Evolutionary conservation across 2,329 filamentous ascomycete species (phyloP).

Genomic region (Emmonsiellopsis sp.): DNA sequence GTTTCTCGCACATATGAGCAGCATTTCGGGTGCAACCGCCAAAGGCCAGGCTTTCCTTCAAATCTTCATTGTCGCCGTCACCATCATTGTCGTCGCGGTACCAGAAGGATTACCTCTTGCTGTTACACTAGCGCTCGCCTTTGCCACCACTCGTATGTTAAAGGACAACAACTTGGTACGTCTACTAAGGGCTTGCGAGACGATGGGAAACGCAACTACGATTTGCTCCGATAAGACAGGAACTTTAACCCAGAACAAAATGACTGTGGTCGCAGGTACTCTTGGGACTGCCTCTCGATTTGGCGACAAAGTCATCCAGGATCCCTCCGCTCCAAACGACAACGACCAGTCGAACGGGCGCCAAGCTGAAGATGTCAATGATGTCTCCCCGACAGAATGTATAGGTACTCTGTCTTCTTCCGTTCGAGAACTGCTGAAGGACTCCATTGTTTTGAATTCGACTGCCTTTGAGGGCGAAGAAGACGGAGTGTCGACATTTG

Average conservation of each 20-base stretch:
- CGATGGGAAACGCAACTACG: constrained; percentile 56
- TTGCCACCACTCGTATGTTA: constrained; percentile 55
- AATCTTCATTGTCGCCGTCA: constrained; percentile 70
- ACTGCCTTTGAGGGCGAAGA: constrained; percentile 60
- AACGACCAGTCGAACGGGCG: constrained; percentile 17
- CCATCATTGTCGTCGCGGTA: constrained; percentile 71
- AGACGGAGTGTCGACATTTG: constrained; percentile 51
- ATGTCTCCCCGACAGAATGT: constrained; percentile 47
- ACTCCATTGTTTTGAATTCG: constrained; percentile 60
- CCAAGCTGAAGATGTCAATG: constrained; percentile 30
- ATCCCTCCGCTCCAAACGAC: constrained; percentile 18
- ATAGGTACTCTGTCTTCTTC: constrained; percentile 43
- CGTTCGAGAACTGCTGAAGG: constrained; percentile 48
- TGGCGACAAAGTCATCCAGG: constrained; percentile 25
- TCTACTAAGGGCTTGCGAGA: constrained; percentile 51
- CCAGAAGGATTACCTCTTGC: constrained; percentile 56
- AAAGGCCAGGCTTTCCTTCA: constrained; percentile 63
- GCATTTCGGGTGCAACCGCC: constrained; percentile 8
- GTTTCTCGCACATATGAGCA: constrained; percentile 41
- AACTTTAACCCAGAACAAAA: constrained; percentile 56
- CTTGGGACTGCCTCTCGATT: constrained; percentile 40
- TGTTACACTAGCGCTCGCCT: constrained; percentile 53
- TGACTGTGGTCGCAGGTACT: constrained; percentile 52
- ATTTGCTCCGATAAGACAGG: constrained; percentile 60
- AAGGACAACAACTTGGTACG: constrained; percentile 56